phyloP scores from a whole-genome alignment of 345 rosid species.

The Aquilaria yunnanensis region DNA sequence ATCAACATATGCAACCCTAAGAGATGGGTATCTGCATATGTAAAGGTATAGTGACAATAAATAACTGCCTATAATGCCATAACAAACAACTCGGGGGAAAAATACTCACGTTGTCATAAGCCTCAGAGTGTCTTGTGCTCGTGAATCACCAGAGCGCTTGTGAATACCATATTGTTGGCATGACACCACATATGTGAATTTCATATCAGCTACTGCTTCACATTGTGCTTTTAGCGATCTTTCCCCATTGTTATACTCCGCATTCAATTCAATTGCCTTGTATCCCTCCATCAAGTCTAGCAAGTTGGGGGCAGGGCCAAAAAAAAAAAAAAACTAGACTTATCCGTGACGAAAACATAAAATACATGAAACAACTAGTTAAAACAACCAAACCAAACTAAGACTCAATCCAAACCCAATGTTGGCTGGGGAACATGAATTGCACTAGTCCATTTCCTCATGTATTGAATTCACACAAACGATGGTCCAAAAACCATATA shows the following conservation, averaged over 20 bases:
- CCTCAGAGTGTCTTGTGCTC: slow-evolving; percentile 86
- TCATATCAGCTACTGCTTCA: slow-evolving; percentile 99
- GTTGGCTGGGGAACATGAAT: no score
- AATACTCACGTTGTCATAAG: slow-evolving; percentile 74
- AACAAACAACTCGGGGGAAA: not conserved
- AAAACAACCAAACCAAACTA: no score
- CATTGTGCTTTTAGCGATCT: slow-evolving; percentile 83
- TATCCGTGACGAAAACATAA: no score
- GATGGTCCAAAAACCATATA: no score
- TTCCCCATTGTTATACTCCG: slow-evolving; percentile 69
- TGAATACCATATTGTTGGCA: slow-evolving; percentile 95
- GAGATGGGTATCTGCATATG: slow-evolving; percentile 82
- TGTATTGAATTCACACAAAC: no score
- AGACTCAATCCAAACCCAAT: no score
- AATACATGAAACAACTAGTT: no score
- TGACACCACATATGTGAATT: slow-evolving; percentile 90
- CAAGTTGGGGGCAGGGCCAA: slow-evolving; percentile 2
- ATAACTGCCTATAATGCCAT: no score
- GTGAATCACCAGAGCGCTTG: slow-evolving; percentile 73
- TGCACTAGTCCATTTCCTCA: no score
- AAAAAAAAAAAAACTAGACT: no score
- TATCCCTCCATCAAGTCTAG: slow-evolving; percentile 95
- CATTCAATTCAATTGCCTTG: slow-evolving; percentile 75
- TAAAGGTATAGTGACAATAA: not conserved
- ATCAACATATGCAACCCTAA: slow-evolving; percentile 97